Percentiles rank a stretch among this genome's conserved stretches.
Conservation (phyloP, 768 basidiomycete species). For the Lentinula aciculospora region DNA sequence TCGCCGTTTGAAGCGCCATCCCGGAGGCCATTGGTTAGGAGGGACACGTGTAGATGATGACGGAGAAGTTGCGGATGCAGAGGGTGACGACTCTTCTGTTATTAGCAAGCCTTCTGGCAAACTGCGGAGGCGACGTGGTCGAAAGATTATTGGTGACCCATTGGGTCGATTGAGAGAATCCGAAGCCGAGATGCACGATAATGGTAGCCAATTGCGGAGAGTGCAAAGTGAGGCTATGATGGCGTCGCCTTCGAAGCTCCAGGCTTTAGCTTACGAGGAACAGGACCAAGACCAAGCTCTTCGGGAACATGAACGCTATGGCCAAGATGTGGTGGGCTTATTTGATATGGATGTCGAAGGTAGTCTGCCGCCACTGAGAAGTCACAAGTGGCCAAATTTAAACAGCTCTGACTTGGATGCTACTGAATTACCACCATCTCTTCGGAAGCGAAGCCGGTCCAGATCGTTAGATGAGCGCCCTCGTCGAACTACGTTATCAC, state of each 20-base stretch:
- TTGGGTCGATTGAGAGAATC: slow-evolving; percentile 33
- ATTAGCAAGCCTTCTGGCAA: slow-evolving; percentile 21
- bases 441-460: slow-evolving; percentile 30
- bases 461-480: slow-evolving; percentile 23
- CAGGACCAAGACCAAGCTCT: slow-evolving; percentile 23
- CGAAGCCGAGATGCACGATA: slow-evolving; percentile 27
- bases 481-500: slow-evolving; percentile 9
- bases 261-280: slow-evolving; percentile 25
- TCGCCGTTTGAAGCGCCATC: slow-evolving; percentile 60
- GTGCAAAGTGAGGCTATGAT: slow-evolving; percentile 60
- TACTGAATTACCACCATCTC: slow-evolving; percentile 19
- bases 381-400: background rate
- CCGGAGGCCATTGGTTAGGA: slow-evolving; percentile 30
- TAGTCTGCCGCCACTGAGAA: background rate
- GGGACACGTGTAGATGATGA: slow-evolving; percentile 50
- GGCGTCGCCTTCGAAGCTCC: slow-evolving; percentile 26
- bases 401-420: slow-evolving; percentile 11
- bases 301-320: slow-evolving; percentile 26
- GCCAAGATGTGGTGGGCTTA: slow-evolving; percentile 22
- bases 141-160: slow-evolving; percentile 8
- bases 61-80: slow-evolving; percentile 40
- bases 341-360: slow-evolving; percentile 37
- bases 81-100: slow-evolving; percentile 23
- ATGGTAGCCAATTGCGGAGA: slow-evolving; percentile 40
- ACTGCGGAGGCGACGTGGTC: slow-evolving; percentile 35